Percentiles rank a stretch among this genome's conserved stretches.
These are phyloP conservation scores for Starmerella stellata DNA, from an alignment of 805 yeast species.

Conservation along the genomic window DNA sequence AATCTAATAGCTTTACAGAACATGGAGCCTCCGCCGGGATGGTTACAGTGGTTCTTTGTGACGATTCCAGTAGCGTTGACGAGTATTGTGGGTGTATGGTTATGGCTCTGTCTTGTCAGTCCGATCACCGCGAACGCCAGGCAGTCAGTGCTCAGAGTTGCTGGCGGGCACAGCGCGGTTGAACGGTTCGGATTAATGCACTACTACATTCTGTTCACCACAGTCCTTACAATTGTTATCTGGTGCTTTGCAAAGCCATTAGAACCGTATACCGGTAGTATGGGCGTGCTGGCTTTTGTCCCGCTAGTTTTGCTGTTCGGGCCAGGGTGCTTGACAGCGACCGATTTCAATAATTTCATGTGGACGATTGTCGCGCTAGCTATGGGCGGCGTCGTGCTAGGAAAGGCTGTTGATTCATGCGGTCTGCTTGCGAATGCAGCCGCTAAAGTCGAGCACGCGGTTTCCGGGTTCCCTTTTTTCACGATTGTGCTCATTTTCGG, in stretches of 20 bases:
- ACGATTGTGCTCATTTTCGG: constrained; percentile 68
- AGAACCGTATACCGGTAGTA: constrained; percentile 65
- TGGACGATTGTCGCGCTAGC: constrained; percentile 94
- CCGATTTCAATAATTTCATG: constrained; percentile 85
- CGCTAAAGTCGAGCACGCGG: constrained; percentile 39
- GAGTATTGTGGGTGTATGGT: constrained; percentile 53
- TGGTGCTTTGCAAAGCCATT: constrained; percentile 81
- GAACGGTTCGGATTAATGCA: constrained; percentile 49
- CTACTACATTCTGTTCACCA: constrained; percentile 52
- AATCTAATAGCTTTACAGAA: constrained; percentile 76
- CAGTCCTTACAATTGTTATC: constrained; percentile 52
- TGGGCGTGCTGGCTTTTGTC: constrained; percentile 87
- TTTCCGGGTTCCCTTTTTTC: constrained; percentile 52
- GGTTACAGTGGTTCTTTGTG: constrained; percentile 89
- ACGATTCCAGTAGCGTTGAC: constrained; percentile 62
- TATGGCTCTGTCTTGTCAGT: constrained; percentile 48
- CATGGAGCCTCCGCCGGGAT: constrained; percentile 67
- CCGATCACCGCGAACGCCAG: constrained; percentile 31
- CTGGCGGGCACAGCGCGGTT: constrained; percentile 32
- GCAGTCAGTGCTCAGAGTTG: constrained; percentile 32
- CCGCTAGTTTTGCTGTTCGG: constrained; percentile 89
- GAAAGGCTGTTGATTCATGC: constrained; percentile 84
- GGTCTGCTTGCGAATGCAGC: constrained; percentile 76
- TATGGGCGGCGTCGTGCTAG: constrained; percentile 94
- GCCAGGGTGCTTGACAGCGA: constrained; percentile 66